phyloP scores from a whole-genome alignment of 108 stramenopile species.

The Pseudonitzschia multiseries region DNA sequence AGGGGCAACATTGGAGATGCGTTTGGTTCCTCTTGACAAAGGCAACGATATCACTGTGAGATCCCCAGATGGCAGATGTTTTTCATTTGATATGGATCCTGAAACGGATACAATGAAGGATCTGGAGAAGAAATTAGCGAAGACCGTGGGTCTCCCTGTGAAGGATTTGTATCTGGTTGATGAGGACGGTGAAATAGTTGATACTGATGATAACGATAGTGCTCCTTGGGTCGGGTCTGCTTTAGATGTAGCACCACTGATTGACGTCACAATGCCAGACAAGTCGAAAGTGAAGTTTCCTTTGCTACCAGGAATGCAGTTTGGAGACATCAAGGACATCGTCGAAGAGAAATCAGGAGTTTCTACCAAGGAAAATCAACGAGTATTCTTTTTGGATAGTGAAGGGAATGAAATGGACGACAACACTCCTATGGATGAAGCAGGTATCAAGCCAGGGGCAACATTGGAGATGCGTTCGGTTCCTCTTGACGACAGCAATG shows the following conservation, averaged over 20 bases:
- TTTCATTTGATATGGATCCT: conserved; percentile 8
- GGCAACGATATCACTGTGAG: neutral
- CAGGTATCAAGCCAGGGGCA: neutral
- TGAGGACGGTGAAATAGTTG: conserved; percentile 6
- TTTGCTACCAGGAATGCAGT: conserved; percentile 20
- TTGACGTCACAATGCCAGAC: conserved; percentile 7
- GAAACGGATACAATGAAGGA: neutral
- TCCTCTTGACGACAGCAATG: neutral
- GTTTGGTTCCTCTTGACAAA: neutral
- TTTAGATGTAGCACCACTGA: conserved; percentile 12
- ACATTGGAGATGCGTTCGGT: neutral
- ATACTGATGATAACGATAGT: neutral
- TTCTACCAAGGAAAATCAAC: conserved; percentile 14
- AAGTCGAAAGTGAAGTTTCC: conserved; percentile 5
- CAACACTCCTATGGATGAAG: neutral
- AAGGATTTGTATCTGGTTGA: conserved; percentile 5
- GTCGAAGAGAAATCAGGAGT: conserved; percentile 18
- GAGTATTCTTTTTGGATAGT: conserved; percentile 31
- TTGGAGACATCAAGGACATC: conserved; percentile 26
- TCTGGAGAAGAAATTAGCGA: conserved; percentile 3
- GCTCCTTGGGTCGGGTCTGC: neutral
- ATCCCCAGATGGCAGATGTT: conserved; percentile 8
- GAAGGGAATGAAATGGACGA: conserved; percentile 21
- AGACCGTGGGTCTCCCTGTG: neutral
- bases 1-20: neutral